Evolutionary conservation across 768 basidiomycete species (phyloP).

Genomic region (Psilocybe tampanensis): DNA sequence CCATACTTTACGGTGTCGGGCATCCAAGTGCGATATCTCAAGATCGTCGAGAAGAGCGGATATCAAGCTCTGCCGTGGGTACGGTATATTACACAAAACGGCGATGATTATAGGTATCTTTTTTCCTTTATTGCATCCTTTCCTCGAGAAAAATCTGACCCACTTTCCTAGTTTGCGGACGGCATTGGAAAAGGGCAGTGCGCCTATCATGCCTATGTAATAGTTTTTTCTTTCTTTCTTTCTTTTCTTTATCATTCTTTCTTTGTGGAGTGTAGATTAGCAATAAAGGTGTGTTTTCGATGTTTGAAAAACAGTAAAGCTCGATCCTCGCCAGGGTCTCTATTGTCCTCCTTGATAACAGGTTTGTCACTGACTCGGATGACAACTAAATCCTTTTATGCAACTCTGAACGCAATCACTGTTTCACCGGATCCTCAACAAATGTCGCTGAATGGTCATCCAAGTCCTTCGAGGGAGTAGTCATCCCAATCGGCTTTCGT

Average conservation of each 20-base stretch:
- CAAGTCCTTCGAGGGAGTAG: no score
- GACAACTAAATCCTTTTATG: no score
- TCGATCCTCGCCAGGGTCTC: no score
- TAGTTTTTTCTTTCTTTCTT: background rate
- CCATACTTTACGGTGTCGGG: slow-evolving; percentile 98
- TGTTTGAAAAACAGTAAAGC: slow-evolving; percentile 9
- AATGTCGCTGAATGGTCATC: no score
- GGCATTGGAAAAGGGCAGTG: slow-evolving; percentile 73
- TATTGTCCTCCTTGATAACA: no score
- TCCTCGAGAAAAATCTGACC: background rate
- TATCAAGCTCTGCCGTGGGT: slow-evolving; percentile 98
- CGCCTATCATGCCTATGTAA: slow-evolving; percentile 61
- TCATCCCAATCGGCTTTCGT: no score
- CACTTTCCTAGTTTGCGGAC: slow-evolving; percentile 58
- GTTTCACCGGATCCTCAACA: no score
- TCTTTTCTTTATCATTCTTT: slow-evolving; percentile 2
- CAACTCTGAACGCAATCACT: no score
- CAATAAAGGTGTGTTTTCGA: slow-evolving; percentile 5
- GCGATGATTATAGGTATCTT: slow-evolving; percentile 83
- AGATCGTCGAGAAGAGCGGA: slow-evolving; percentile 98
- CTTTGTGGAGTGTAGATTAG: slow-evolving; percentile 4
- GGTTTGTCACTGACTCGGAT: no score
- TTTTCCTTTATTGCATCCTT: background rate
- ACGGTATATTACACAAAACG: slow-evolving; percentile 89
- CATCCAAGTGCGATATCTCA: slow-evolving; percentile 96